Evolutionary conservation across 176 grass and related monocot species (phyloP).

Genomic region (Elaeis guineensis): DNA sequence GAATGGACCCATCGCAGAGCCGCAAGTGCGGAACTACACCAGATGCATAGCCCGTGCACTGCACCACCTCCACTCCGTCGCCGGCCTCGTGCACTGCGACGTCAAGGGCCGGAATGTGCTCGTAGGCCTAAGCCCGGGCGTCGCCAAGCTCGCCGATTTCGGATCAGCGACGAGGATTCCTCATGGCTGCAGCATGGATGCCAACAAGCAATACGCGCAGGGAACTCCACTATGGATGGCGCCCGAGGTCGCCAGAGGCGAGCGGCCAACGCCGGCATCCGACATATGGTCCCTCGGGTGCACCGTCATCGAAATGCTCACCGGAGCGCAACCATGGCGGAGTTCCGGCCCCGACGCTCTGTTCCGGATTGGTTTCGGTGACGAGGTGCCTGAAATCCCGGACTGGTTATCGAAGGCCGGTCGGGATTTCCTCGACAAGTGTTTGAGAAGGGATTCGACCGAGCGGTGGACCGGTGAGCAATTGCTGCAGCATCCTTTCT

Average conservation of each 20-base stretch:
- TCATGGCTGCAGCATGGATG: neutral
- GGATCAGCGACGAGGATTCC: conserved; percentile 43
- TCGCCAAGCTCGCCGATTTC: conserved; percentile 72
- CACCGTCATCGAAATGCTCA: conserved; percentile 75
- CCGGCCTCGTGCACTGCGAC: conserved; percentile 79
- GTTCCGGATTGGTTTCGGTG: conserved; percentile 46
- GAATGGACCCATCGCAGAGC: conserved; percentile 26
- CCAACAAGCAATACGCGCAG: neutral
- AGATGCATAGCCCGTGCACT: conserved; percentile 45
- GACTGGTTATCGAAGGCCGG: conserved; percentile 36
- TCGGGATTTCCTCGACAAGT: conserved; percentile 67
- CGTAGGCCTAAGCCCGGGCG: neutral
- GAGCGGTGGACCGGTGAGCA: conserved; percentile 64
- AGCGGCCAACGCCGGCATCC: conserved; percentile 37
- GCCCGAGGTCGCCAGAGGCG: conserved; percentile 65
- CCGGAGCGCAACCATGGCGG: conserved; percentile 58
- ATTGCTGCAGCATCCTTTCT: conserved; percentile 67
- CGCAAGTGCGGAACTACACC: conserved; percentile 30
- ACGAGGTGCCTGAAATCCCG: conserved; percentile 44
- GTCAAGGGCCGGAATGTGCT: conserved; percentile 84
- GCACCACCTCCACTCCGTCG: conserved; percentile 55
- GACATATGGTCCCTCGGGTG: conserved; percentile 94
- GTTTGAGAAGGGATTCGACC: conserved; percentile 44
- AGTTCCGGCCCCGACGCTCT: conserved; percentile 33
- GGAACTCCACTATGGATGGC: conserved; percentile 95